A percentile compares a stretch with the other conserved stretches of the same genome.
Conservation (phyloP, 257 asterid species). For the Striga asiatica region DNA sequence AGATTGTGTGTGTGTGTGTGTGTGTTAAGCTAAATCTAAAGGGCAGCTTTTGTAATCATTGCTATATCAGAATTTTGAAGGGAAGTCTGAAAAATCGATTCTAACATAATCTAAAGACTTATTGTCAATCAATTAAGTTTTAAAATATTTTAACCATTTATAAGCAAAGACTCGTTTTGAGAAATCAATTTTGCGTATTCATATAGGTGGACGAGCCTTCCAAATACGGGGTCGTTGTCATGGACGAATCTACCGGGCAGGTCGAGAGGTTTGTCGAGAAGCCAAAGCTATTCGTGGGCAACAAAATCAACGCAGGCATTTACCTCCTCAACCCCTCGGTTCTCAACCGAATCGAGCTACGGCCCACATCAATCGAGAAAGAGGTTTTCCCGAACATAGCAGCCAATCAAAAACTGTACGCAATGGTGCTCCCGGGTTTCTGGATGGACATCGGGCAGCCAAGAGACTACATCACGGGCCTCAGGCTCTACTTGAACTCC, state of each 20-base stretch:
- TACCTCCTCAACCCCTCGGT: conserved; percentile 82
- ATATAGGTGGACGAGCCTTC: conserved; percentile 88
- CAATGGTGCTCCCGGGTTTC: conserved; percentile 88
- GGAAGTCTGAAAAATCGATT: not conserved
- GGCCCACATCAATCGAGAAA: conserved; percentile 95
- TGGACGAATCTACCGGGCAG: conserved; percentile 64
- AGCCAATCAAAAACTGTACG: conserved; percentile 47
- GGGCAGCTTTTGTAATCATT: not conserved
- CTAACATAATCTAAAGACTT: too few species aligned
- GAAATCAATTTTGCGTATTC: not conserved
- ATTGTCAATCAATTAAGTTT: too few species aligned
- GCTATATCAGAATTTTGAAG: not conserved
- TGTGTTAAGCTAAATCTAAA: too few species aligned
- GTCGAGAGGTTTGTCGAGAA: conserved; percentile 91
- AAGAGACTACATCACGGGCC: conserved; percentile 75
- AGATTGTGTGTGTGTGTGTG: too few species aligned
- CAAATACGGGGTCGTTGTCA: conserved; percentile 85
- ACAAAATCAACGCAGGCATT: conserved; percentile 95
- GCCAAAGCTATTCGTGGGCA: conserved; percentile 86
- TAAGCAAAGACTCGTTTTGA: too few species aligned
- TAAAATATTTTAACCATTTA: too few species aligned
- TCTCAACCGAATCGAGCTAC: conserved; percentile 68
- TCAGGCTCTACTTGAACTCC: conserved; percentile 69
- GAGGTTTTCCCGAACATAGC: conserved; percentile 84
- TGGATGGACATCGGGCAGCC: conserved; percentile 99